phyloP scores from a whole-genome alignment of 805 yeast species.

The Lipomyces mesembrius region DNA sequence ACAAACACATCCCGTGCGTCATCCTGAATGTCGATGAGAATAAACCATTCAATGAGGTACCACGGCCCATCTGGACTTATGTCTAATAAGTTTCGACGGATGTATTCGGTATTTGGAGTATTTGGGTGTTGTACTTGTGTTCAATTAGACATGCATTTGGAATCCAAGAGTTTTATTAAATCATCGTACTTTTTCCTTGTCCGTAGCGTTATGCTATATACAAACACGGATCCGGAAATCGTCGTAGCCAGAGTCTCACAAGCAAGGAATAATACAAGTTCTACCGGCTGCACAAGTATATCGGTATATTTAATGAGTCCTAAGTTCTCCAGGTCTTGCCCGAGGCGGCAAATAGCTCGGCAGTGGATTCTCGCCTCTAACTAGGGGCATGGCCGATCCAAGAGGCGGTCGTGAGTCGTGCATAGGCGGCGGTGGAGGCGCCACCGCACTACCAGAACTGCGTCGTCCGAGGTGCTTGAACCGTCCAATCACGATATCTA shows the following conservation, averaged over 20 bases:
- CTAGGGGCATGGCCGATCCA: neutral
- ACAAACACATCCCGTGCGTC: constrained; percentile 23
- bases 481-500: constrained; percentile 29
- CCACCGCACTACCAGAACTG: neutral
- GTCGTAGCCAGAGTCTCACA: neutral
- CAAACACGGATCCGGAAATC: neutral
- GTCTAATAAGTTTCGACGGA: constrained; percentile 9
- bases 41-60: constrained; percentile 8
- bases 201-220: neutral
- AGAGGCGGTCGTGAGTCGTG: neutral
- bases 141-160: neutral
- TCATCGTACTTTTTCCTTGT: neutral
- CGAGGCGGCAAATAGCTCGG: neutral
- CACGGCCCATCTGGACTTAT: constrained; percentile 31
- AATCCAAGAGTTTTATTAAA: neutral
- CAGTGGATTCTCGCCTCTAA: neutral
- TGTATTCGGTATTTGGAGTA: neutral
- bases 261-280: neutral
- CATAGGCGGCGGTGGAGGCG: constrained; percentile 5
- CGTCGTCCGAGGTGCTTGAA: constrained; percentile 30
- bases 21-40: constrained; percentile 15
- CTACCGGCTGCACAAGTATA: neutral
- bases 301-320: neutral
- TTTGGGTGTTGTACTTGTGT: neutral
- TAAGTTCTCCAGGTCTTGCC: neutral